phyloP scores from a whole-genome alignment of 148 eudicot species.

The Silene latifolia region DNA sequence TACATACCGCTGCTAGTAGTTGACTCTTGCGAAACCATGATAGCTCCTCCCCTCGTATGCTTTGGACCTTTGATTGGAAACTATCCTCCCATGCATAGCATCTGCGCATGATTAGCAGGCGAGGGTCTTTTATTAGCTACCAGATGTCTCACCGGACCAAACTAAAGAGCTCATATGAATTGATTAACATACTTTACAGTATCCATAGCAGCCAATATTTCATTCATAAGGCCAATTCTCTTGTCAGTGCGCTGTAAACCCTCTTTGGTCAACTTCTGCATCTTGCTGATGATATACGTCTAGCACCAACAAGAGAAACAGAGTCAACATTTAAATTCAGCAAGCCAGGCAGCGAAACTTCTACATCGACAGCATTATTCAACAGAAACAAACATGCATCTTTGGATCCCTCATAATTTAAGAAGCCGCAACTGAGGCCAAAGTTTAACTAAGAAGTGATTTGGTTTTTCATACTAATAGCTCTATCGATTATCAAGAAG shows the following conservation, averaged over 20 bases:
- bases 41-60: conserved; percentile 71
- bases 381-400: not conserved
- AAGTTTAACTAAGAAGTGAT: not conserved
- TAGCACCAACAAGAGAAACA: conserved; percentile 8
- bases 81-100: conserved; percentile 98
- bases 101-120: conserved; percentile 39
- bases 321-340: not conserved
- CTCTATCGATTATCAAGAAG: not conserved
- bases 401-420: not conserved
- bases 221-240: conserved; percentile 98
- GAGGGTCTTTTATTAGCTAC: conserved; percentile 2
- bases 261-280: conserved; percentile 32
- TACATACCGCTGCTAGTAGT: conserved; percentile 81
- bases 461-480: not conserved
- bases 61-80: conserved; percentile 80
- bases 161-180: not conserved
- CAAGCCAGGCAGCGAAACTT: not conserved
- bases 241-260: conserved; percentile 40
- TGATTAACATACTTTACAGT: conserved; percentile 71
- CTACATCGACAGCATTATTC: not conserved
- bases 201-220: conserved; percentile 95
- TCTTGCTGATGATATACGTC: conserved; percentile 27
- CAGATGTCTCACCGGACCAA: conserved; percentile 2
- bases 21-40: conserved; percentile 85
- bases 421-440: not conserved